These are phyloP conservation scores for Cicer chorassanicum DNA, from an alignment of 306 rosid genomes.

Conservation along the genomic window DNA sequence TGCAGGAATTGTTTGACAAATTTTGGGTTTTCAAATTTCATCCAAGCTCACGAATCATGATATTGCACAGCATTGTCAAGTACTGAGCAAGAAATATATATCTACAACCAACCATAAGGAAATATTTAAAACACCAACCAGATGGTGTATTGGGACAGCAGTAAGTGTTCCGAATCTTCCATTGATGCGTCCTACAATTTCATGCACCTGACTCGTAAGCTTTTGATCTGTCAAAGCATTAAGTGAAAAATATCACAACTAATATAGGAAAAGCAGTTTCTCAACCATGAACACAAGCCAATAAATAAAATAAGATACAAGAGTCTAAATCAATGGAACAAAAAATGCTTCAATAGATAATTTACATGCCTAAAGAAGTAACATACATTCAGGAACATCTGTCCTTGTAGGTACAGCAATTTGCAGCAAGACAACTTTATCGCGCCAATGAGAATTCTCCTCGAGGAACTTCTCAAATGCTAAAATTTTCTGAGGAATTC, in stretches of 20 bases:
- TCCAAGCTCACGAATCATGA: background rate
- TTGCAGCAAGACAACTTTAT: constrained; percentile 93
- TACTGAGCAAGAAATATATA: constrained; percentile 25
- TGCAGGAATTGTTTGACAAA: constrained; percentile 2
- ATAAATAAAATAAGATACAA: background rate
- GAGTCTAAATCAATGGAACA: constrained; percentile 1
- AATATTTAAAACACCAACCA: constrained; percentile 64
- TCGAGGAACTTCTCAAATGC: constrained; percentile 95
- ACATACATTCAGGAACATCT: constrained; percentile 87
- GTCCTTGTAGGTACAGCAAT: constrained; percentile 98
- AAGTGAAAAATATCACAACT: constrained; percentile 1
- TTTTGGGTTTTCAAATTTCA: background rate
- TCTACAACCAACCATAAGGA: constrained; percentile 27
- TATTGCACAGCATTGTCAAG: background rate
- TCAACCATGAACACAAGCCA: background rate
- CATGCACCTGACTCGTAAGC: constrained; percentile 98
- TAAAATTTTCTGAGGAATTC: constrained; percentile 91
- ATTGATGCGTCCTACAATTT: constrained; percentile 97
- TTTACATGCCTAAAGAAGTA: constrained; percentile 40
- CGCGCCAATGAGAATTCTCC: constrained; percentile 89
- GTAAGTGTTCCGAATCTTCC: constrained; percentile 97
- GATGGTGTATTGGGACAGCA: constrained; percentile 94
- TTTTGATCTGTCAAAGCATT: constrained; percentile 76
- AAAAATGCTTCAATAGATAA: constrained; percentile 36
- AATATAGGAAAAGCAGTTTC: background rate